Evolutionary conservation across 2,329 filamentous ascomycete species (phyloP).

Genomic region (Stenocarpella maydis): DNA sequence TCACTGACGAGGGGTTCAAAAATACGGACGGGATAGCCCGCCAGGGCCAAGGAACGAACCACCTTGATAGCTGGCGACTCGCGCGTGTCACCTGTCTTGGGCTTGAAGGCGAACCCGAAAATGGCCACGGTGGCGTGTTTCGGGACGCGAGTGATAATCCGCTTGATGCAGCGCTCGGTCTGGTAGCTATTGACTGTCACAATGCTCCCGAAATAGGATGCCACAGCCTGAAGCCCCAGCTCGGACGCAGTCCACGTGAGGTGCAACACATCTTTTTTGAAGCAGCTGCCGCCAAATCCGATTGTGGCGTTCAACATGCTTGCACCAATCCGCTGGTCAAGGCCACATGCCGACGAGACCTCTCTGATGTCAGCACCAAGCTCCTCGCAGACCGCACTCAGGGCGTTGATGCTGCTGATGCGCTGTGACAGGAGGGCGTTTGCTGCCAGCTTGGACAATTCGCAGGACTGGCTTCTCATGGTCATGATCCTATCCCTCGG

Average conservation of each 20-base stretch:
- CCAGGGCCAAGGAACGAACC: not conserved
- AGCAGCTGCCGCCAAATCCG: not conserved
- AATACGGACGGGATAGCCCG: not conserved
- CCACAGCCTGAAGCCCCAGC: not conserved
- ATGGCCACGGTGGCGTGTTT: not conserved
- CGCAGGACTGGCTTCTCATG: not conserved
- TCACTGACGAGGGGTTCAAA: not conserved
- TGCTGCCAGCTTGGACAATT: not conserved
- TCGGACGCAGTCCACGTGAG: not conserved
- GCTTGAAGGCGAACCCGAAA: not conserved
- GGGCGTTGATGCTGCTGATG: not conserved
- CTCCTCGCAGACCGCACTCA: not conserved
- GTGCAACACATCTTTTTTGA: not conserved
- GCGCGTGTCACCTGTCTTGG: not conserved
- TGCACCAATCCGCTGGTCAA: not conserved
- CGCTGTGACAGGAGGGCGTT: not conserved
- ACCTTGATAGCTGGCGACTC: not conserved
- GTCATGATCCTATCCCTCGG: not conserved
- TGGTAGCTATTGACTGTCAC: not conserved
- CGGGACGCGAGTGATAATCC: not conserved
- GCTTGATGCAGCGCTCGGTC: not conserved
- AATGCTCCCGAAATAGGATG: not conserved
- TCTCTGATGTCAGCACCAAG: not conserved
- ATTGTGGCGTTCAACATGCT: not conserved
- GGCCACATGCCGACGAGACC: not conserved